These are phyloP conservation scores for Xerocomus brunneocitrinus DNA, from an alignment of 768 basidiomycete species.

Conservation along the genomic window DNA sequence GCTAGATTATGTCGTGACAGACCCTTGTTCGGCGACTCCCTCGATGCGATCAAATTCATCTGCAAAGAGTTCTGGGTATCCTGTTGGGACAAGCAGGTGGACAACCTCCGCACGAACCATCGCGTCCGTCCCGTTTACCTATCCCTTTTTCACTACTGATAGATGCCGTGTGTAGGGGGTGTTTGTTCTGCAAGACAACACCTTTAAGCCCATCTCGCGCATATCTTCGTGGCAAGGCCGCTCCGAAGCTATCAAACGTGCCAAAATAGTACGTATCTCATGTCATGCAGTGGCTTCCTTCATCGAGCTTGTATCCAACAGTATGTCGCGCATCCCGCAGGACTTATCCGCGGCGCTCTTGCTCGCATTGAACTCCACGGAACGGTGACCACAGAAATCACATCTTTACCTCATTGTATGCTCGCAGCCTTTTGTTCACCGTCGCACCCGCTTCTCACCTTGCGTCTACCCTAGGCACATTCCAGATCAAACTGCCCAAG, in stretches of 20 bases:
- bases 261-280: conserved; percentile 56
- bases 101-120: conserved; percentile 93
- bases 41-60: conserved; percentile 91
- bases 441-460: not conserved
- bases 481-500: conserved; percentile 78
- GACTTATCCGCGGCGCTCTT: conserved; percentile 81
- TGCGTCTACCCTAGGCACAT: conserved; percentile 52
- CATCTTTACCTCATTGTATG: conserved; percentile 81
- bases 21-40: conserved; percentile 70
- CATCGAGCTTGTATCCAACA: conserved; percentile 25
- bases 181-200: conserved; percentile 89
- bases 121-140: conserved; percentile 48
- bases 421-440: conserved; percentile 2
- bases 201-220: conserved; percentile 79
- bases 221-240: conserved; percentile 80
- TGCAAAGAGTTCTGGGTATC: conserved; percentile 95
- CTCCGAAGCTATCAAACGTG: conserved; percentile 63
- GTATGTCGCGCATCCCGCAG: conserved; percentile 81
- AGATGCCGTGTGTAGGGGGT: conserved; percentile 57
- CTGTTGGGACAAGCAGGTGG: conserved; percentile 93
- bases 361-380: conserved; percentile 71
- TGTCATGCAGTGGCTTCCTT: not conserved
- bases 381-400: conserved; percentile 74
- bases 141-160: not conserved
- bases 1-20: conserved; percentile 71